Percentiles rank a stretch among this genome's conserved stretches.
Evolutionary conservation across 2,329 filamentous ascomycete species (phyloP).

Genomic region (Zasmidium angulare): DNA sequence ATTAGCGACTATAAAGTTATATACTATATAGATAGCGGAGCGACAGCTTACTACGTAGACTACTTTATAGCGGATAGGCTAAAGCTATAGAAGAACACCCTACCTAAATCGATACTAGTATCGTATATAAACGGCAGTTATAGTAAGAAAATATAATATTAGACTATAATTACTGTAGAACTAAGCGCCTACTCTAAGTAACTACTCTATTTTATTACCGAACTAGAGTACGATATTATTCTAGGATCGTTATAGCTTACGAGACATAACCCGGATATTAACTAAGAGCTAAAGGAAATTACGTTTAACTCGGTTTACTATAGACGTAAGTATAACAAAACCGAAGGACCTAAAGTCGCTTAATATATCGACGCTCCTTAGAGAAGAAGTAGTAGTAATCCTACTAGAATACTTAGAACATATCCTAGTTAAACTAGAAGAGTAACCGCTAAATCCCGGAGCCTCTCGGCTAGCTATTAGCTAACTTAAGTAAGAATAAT

Average conservation of each 20-base stretch:
- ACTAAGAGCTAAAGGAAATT: background rate
- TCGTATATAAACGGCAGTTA: background rate
- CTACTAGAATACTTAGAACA: too few species aligned
- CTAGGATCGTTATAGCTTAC: background rate
- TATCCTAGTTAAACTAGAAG: too few species aligned
- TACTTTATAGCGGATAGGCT: background rate
- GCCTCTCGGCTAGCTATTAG: too few species aligned
- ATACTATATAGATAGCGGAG: background rate
- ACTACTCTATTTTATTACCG: background rate
- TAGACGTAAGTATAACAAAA: background rate
- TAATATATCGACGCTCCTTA: too few species aligned
- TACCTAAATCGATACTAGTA: background rate
- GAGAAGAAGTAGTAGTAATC: too few species aligned
- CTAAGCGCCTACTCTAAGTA: background rate
- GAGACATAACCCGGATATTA: background rate
- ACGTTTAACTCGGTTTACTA: background rate
- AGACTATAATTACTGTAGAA: background rate
- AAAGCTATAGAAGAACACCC: background rate
- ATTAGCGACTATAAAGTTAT: background rate
- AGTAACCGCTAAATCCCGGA: too few species aligned
- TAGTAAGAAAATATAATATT: background rate
- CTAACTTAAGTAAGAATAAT: too few species aligned
- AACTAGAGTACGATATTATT: background rate
- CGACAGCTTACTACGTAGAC: background rate
- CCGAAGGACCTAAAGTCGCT: background rate